Base-by-base conservation (phyloP, 2,329 filamentous ascomycete genomes). In the Plenodomus lindquistii region DNA sequence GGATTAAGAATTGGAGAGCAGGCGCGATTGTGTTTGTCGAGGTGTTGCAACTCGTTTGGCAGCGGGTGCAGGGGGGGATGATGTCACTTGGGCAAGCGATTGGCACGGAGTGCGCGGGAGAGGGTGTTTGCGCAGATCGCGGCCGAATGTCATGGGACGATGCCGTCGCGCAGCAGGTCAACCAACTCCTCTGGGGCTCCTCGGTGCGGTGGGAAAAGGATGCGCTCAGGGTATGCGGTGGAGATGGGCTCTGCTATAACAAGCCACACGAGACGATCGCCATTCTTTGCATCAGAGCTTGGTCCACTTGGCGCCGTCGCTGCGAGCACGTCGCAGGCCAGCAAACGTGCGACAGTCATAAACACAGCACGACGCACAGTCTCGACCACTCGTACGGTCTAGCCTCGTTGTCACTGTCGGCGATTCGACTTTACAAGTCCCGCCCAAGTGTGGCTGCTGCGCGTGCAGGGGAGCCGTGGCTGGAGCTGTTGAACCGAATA, bases 1-100 rank as follows among this genome's bases (percentile, higher is more conserved):
- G 40, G 19, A 61, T 63, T 59, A 54, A 47, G 47, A 44, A 58
- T 60, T 60, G n/a, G n/a, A 65, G 22, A 34, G 55, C 46, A 56
- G 52, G 40, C 42, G 59, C 57, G 54, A 52, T 52, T 50, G 47
- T 21, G 41, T 46, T 48, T 57, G 64, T 27, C 18, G 41, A 27
- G 10, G 37, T 46, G 47, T 52, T n/a, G n/a, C n/a, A n/a, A 43
- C 36, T 44, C 49, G 51, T 37, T 39, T 49, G 22, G 43, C 16
- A 31, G 38, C 40, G 40, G 48, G 37, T 29, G 54, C 46, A 57
- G 46, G 52, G 51, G 40, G 45, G 13, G 44, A 59, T 55, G 57
- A 62, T 60, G 60, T 59, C 55, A 62, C 53, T 39, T 20, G 24
- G 42, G 46, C 20, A 37, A 17, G 16, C 50, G 27, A 31, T 31